Conservation (phyloP, 768 basidiomycete genomes). For the Auriscalpium vulgare region DNA sequence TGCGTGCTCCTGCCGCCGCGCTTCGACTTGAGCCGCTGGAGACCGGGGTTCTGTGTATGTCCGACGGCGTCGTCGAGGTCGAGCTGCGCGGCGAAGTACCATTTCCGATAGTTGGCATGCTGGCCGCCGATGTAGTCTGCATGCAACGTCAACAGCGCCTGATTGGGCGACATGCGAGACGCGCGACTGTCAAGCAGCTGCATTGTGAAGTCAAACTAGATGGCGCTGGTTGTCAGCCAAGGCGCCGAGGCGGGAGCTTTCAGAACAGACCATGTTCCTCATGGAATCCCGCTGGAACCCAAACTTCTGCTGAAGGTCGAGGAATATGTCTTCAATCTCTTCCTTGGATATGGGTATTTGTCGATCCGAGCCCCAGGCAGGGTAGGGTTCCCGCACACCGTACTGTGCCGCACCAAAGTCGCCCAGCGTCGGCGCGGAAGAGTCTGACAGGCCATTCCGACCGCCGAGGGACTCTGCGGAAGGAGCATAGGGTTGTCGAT, state of each 20-base stretch:
- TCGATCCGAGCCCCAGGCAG: conserved; percentile 88
- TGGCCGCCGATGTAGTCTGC: conserved; percentile 99
- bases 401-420: conserved; percentile 43
- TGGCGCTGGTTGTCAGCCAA: background rate
- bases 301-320: conserved; percentile 97
- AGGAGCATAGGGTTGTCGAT: conserved; percentile 60
- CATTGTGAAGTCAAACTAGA: conserved; percentile 94
- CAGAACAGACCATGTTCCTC: conserved; percentile 75
- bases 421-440: conserved; percentile 65
- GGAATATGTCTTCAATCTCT: conserved; percentile 97
- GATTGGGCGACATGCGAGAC: conserved; percentile 94
- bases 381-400: conserved; percentile 75
- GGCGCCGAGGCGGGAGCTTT: background rate
- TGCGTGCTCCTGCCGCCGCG: conserved; percentile 46
- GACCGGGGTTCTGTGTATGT: conserved; percentile 82
- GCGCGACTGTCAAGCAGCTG: conserved; percentile 94
- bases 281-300: conserved; percentile 95
- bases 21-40: conserved; percentile 70
- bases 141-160: conserved; percentile 90
- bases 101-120: conserved; percentile 98
- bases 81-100: conserved; percentile 99
- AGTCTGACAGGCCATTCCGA: conserved; percentile 54
- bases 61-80: conserved; percentile 98
- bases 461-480: conserved; percentile 72
- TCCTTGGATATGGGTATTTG: conserved; percentile 98